Evolutionary conservation across 495 filamentous ascomycete genomes (phyloP).

Genomic region (Wilcoxina mikolae): DNA sequence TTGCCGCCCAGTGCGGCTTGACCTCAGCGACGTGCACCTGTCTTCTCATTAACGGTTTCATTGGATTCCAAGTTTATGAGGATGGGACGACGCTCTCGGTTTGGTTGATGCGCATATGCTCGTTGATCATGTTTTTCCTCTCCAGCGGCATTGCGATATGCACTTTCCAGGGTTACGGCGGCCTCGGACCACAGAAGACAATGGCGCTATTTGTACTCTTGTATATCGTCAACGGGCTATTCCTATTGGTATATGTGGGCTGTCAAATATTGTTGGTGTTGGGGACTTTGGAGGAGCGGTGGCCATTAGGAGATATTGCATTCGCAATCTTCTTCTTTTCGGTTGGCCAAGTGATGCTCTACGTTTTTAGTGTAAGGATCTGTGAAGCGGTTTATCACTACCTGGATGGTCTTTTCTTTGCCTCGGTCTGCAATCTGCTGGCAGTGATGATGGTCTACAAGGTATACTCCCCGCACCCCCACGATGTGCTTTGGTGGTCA

Average conservation of each 20-base stretch:
- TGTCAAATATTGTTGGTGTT: slow-evolving; percentile 79
- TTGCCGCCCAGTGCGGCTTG: slow-evolving; percentile 76
- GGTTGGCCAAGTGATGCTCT: slow-evolving; percentile 81
- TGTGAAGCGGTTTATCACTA: slow-evolving; percentile 83
- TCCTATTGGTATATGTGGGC: slow-evolving; percentile 67
- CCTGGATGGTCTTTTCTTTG: slow-evolving; percentile 87
- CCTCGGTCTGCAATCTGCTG: slow-evolving; percentile 81
- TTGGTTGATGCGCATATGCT: slow-evolving; percentile 73
- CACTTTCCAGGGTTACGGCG: slow-evolving; percentile 87
- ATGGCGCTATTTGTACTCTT: slow-evolving; percentile 81
- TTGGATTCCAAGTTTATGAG: slow-evolving; percentile 97
- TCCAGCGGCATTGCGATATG: slow-evolving; percentile 74
- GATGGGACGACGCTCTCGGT: slow-evolving; percentile 92
- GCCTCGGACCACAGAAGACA: slow-evolving; percentile 69
- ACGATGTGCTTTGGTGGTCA: not conserved
- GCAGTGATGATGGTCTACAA: slow-evolving; percentile 99
- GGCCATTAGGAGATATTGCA: slow-evolving; percentile 86
- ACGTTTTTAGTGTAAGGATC: slow-evolving; percentile 73
- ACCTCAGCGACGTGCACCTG: slow-evolving; percentile 77
- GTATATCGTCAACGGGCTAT: slow-evolving; percentile 80
- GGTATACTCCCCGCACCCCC: slow-evolving; percentile 37
- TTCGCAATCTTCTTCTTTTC: slow-evolving; percentile 89
- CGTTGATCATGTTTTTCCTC: slow-evolving; percentile 68
- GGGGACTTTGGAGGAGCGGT: slow-evolving; percentile 84
- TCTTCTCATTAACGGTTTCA: slow-evolving; percentile 92